phyloP scores from a whole-genome alignment of 139 green algal genomes.

The Coccomyxa sp. region DNA sequence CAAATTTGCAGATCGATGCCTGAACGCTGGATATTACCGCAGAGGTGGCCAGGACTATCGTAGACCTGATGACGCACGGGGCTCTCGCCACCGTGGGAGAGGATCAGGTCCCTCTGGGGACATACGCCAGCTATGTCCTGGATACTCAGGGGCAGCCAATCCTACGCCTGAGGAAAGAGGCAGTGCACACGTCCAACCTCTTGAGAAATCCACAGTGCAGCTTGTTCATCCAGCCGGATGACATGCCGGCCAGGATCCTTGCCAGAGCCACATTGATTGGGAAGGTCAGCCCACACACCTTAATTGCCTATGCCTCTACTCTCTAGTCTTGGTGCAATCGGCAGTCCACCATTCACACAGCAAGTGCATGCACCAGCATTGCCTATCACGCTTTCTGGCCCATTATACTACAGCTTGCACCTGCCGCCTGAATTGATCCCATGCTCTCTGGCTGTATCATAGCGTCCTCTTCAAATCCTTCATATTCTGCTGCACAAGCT shows the following conservation, averaged over 20 bases:
- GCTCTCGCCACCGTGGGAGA: constrained; percentile 64
- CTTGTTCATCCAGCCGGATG: constrained; percentile 77
- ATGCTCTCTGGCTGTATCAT: background rate
- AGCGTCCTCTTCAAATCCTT: background rate
- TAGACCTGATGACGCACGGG: constrained; percentile 62
- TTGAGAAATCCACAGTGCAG: constrained; percentile 46
- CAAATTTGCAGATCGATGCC: background rate
- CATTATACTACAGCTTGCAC: too few relatives aligned
- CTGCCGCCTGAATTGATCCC: too few relatives aligned
- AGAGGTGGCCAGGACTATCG: constrained; percentile 72
- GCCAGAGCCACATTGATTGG: constrained; percentile 75
- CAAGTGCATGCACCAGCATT: too few relatives aligned
- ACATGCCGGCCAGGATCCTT: constrained; percentile 63
- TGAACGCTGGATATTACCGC: constrained; percentile 25
- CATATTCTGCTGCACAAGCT: background rate
- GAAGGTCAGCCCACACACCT: constrained; percentile 22
- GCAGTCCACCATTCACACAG: too few relatives aligned
- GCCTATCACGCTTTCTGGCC: too few relatives aligned
- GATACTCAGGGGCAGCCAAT: constrained; percentile 62
- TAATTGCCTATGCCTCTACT: too few relatives aligned
- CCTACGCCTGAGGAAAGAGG: constrained; percentile 56
- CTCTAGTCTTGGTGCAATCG: too few relatives aligned
- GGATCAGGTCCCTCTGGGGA: constrained; percentile 66
- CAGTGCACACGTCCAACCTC: constrained; percentile 75
- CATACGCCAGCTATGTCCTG: constrained; percentile 72